These are phyloP conservation scores for Cenchrus fungigraminus DNA, from an alignment of 176 grass and related monocot species.

Conservation along the genomic window DNA sequence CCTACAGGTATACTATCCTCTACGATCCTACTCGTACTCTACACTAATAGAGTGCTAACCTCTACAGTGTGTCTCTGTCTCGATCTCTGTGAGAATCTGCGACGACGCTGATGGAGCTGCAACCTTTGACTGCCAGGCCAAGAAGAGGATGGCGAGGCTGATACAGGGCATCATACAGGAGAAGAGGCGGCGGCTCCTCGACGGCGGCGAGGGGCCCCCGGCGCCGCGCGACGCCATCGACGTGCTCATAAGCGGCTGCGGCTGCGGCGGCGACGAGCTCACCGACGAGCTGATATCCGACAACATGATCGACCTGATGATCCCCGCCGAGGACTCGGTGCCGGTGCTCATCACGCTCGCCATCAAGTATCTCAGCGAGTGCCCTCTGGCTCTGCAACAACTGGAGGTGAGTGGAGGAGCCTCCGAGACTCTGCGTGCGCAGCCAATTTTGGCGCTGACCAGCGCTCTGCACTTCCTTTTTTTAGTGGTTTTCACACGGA, in stretches of 20 bases:
- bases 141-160: slow-evolving; percentile 83
- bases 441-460: neutral
- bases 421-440: neutral
- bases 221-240: slow-evolving; percentile 60
- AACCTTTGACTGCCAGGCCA: slow-evolving; percentile 52
- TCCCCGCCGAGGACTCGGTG: slow-evolving; percentile 96
- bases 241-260: slow-evolving; percentile 67
- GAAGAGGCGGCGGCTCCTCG: slow-evolving; percentile 56
- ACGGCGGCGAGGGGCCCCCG: neutral
- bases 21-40: neutral
- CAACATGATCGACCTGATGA: slow-evolving; percentile 99
- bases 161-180: slow-evolving; percentile 90
- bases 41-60: neutral
- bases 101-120: slow-evolving; percentile 13
- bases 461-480: neutral
- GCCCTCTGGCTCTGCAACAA: slow-evolving; percentile 77
- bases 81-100: neutral
- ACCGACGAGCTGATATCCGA: slow-evolving; percentile 94
- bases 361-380: slow-evolving; percentile 94
- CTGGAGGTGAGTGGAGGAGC: slow-evolving; percentile 52
- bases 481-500: neutral
- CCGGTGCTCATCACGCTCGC: slow-evolving; percentile 92
- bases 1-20: slow-evolving; percentile 55
- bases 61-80: neutral
- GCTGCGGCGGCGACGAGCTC: slow-evolving; percentile 44